phyloP scores from a whole-genome alignment of 352 stramenopile genomes.

The Globisporangium splendens region DNA sequence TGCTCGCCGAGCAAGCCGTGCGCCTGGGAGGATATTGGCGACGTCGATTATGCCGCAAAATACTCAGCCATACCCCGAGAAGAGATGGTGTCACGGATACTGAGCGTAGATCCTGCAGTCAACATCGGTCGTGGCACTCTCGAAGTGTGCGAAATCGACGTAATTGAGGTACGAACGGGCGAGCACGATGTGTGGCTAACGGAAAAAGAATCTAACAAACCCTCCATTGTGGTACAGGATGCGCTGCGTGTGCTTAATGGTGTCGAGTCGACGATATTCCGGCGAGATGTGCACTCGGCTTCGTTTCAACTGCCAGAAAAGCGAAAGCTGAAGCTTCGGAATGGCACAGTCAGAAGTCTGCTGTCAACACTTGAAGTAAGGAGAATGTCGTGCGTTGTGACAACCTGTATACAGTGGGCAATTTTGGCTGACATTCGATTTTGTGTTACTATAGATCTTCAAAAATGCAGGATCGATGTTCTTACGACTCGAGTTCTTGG shows the following conservation, averaged over 20 bases:
- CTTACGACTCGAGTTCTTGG: conserved; percentile 61
- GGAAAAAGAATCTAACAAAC: not conserved
- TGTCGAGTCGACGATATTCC: conserved; percentile 61
- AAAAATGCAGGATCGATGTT: conserved; percentile 44
- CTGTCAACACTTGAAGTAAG: conserved; percentile 42
- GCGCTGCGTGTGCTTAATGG: conserved; percentile 52
- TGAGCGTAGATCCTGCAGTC: conserved; percentile 13
- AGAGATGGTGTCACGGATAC: conserved; percentile 13
- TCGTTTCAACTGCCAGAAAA: conserved; percentile 44
- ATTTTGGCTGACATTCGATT: not conserved
- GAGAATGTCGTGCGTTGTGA: too few relatives aligned
- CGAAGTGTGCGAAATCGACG: conserved; percentile 50
- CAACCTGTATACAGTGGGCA: too few relatives aligned
- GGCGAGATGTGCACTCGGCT: conserved; percentile 30
- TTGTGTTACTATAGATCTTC: conserved; percentile 29
- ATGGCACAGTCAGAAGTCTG: conserved; percentile 36
- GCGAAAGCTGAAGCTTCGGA: conserved; percentile 36
- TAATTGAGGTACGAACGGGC: conserved; percentile 42
- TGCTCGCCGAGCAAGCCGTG: conserved; percentile 10
- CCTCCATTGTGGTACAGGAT: conserved; percentile 30
- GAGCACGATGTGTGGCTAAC: not conserved
- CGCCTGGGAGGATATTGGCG: conserved; percentile 44
- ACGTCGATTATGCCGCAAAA: conserved; percentile 12
- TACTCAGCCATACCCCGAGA: not conserved
- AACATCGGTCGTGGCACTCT: conserved; percentile 12